Conservation (phyloP, 441 rosid species). For the Adansonia gregorii region DNA sequence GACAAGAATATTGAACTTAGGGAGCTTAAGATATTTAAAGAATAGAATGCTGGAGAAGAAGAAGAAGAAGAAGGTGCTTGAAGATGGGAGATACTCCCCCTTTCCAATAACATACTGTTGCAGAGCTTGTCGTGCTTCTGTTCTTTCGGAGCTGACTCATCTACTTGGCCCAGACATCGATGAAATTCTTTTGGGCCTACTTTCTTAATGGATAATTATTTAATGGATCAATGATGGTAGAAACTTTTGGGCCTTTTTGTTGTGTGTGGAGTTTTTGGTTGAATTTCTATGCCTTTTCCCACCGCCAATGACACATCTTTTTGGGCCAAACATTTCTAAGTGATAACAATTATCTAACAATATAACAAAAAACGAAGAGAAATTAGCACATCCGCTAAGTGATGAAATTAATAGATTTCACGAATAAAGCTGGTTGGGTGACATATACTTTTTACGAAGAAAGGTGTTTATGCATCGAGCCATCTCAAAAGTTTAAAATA, state of each 20-base stretch:
- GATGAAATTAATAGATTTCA: no score
- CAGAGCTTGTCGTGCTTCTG: not conserved
- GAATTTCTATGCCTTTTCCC: not conserved
- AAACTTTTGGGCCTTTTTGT: not conserved
- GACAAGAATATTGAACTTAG: conserved; percentile 28
- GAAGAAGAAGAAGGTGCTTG: conserved; percentile 28
- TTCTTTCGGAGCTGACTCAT: not conserved
- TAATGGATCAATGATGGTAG: not conserved
- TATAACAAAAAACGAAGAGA: no score
- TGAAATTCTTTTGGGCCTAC: not conserved
- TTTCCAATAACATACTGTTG: not conserved
- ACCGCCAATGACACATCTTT: not conserved
- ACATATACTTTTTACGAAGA: no score
- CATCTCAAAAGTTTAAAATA: no score
- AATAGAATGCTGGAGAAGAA: conserved; percentile 27
- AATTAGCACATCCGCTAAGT: no score
- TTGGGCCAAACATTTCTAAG: not conserved
- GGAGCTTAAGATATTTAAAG: conserved; percentile 28
- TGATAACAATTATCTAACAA: no score
- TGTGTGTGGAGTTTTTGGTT: not conserved
- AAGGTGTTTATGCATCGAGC: no score
- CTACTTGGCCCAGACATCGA: not conserved
- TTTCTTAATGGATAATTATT: not conserved
- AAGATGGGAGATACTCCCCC: not conserved
- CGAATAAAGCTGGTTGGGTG: no score